Percentiles rank a stretch among this genome's conserved stretches.
These are phyloP conservation scores for Nicotiana knightiana DNA, from an alignment of 257 asterid genomes.

Conservation along the genomic window DNA sequence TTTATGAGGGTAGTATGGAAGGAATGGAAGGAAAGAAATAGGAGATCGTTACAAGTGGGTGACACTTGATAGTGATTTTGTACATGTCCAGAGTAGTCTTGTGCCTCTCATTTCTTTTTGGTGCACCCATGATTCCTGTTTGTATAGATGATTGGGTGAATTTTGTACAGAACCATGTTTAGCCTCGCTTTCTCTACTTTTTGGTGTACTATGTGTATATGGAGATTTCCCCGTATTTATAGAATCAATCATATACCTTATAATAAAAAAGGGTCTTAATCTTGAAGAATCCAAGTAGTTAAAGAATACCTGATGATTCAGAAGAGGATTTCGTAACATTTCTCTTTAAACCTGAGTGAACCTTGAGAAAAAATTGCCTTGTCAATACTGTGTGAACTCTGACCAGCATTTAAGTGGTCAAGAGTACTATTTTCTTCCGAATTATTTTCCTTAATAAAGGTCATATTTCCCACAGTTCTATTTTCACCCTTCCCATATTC, in stretches of 20 bases:
- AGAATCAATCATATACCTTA: neutral
- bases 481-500: slow-evolving; percentile 2
- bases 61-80: neutral
- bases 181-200: neutral
- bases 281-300: neutral
- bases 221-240: neutral
- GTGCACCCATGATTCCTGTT: neutral
- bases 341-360: neutral
- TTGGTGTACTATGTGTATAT: neutral
- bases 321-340: neutral
- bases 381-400: neutral
- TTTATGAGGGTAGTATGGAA: neutral
- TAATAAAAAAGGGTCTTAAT: neutral
- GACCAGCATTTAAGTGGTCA: neutral
- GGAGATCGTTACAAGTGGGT: neutral
- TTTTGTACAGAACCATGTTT: neutral
- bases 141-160: neutral
- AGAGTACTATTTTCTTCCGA: neutral
- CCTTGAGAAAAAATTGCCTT: neutral
- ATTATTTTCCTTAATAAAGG: neutral
- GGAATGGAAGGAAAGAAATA: neutral
- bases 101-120: neutral
- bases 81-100: neutral
- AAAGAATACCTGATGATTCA: neutral
- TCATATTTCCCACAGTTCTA: neutral